Percentiles rank a stretch among this genome's conserved stretches.
phyloP scores from a whole-genome alignment of 2,329 filamentous ascomycete species.

The Exserohilum rostratum region DNA sequence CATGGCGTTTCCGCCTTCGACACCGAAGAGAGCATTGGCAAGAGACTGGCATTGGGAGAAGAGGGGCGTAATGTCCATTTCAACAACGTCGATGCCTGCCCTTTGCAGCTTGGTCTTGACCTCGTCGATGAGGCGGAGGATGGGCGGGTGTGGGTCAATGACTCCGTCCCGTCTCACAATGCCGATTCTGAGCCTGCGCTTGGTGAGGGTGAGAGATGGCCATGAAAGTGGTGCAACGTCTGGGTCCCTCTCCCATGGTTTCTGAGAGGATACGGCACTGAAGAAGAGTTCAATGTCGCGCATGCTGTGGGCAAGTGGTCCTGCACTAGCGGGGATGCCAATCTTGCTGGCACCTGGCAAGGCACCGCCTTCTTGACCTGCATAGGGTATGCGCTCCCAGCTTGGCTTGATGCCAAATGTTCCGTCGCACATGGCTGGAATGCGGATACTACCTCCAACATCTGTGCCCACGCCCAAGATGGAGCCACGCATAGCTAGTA shows the following conservation, averaged over 20 bases:
- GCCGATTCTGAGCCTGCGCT: constrained; percentile 52
- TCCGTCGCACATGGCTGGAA: constrained; percentile 59
- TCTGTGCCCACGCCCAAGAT: constrained; percentile 61
- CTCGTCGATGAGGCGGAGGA: constrained; percentile 55
- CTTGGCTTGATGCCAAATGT: constrained; percentile 56
- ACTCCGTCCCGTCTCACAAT: constrained; percentile 59
- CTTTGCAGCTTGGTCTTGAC: constrained; percentile 43
- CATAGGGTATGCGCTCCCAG: constrained; percentile 58
- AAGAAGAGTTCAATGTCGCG: constrained; percentile 62
- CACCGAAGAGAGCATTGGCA: constrained; percentile 63
- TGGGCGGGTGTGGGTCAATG: constrained; percentile 59
- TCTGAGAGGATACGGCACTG: constrained; percentile 59
- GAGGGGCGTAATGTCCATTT: constrained; percentile 60
- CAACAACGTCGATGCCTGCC: constrained; percentile 61
- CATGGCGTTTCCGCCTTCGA: constrained; percentile 63
- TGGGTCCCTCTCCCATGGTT: constrained; percentile 58
- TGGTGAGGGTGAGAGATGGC: constrained; percentile 31
- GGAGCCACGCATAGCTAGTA: constrained; percentile 57
- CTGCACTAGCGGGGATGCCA: constrained; percentile 52
- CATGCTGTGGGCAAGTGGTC: constrained; percentile 55
- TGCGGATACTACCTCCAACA: constrained; percentile 60
- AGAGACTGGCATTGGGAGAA: constrained; percentile 63
- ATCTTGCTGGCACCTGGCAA: constrained; percentile 56
- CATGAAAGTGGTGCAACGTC: constrained; percentile 51
- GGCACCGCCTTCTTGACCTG: constrained; percentile 57